Base-by-base conservation (phyloP, 2,329 filamentous ascomycete species). In the Ceratocystis huliohia region DNA sequence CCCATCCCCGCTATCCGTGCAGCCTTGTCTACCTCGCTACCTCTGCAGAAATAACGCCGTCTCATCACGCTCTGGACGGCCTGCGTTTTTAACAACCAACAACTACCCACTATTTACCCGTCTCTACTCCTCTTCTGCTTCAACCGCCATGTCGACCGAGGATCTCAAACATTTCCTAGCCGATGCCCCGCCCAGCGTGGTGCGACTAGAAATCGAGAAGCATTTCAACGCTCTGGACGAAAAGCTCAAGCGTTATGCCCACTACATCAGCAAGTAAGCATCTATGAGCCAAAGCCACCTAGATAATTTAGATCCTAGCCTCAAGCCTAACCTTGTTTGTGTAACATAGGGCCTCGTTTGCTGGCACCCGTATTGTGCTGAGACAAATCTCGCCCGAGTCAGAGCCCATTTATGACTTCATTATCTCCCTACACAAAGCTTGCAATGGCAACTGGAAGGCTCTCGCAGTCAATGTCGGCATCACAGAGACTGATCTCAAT, bases 101-200 rank as follows among this genome's bases (percentile, higher is more conserved):
- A 33, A 44, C 45, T 22, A 30, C 57, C 33, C 50, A 17, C 65
- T 61, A 22, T n/a, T 69, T 66, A 57, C 68, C 25, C 50, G 59
- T 61, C 57, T 65, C 46, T 41, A 41, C 37, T 62, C 62, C 64
- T 67, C 68, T 72, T 73, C 72, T 71, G 13, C 61, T 59, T 70
- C 71, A 70, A 75, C 73, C 20, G 71, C 73, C 72, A 78, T 74
- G 70, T 86, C 87, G 82, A 79, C 82, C 67, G 76, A 81, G 70
- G 84, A 86, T 70, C 78, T 86, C 69, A 79, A 80, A 75, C 88
- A 96, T 74, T 96, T 96, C 75, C 82, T 96, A 69, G 92, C 94
- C 61, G 94, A 99, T 76, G 87, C 88, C 70, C 94, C 94, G 59
- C 94, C 94, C 0, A 88, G 87, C 62, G 85, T 96, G 66, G 93